Evolutionary conservation across 345 rosid species (phyloP), one percentile per base, ranked within the genome.

Genomic region (Citrus mangshanensis): DNA sequence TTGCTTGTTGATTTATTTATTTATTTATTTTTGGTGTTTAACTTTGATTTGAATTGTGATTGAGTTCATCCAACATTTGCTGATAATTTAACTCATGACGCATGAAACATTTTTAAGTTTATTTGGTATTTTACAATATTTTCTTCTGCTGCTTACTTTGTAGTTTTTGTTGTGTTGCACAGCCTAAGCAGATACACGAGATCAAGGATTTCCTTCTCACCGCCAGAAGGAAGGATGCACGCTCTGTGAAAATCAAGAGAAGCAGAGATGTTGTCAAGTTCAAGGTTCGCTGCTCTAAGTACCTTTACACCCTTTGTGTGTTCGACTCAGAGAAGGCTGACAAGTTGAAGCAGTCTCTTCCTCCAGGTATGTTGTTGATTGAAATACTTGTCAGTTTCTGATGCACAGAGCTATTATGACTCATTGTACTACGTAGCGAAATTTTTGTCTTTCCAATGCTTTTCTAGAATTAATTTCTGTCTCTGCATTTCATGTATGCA

Each of bases 161-260:
- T 76, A 16, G 83, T 34, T 80, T 51, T 7, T 78, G 28, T 60
- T 65, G 3, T 72, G 67, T 30, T 63, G 37, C 59, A 74, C 84
- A 92, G 99, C 99, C 99, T 32, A 92, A 93, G 89, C 96, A 93
- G 86, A 93, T 93, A 73, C 97, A 90, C 5, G 99, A 95, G 92
- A 92, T 93, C 77, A 93, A 92, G 87, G 99, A 93, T 84, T 95
- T 95, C 87, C 99, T 95, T 81, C 88, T 93, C 61, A 92, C 99
- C 68, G 99, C 96, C 25, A 88, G 99, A 78, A 93, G 99, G 91
- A 95, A 95, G 63, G 98, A 95, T 78, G 98, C 96, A 0, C 87
- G 93, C 78, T 91, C 97, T 0, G 98, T 93, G 89, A 93, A 93
- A 83, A 93, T 92, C 84, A 93, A 93, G 93, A 92, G 87, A 86